These are phyloP conservation scores for Westerdykella ornata DNA, from an alignment of 2,329 filamentous ascomycete species.

Conservation along the genomic window DNA sequence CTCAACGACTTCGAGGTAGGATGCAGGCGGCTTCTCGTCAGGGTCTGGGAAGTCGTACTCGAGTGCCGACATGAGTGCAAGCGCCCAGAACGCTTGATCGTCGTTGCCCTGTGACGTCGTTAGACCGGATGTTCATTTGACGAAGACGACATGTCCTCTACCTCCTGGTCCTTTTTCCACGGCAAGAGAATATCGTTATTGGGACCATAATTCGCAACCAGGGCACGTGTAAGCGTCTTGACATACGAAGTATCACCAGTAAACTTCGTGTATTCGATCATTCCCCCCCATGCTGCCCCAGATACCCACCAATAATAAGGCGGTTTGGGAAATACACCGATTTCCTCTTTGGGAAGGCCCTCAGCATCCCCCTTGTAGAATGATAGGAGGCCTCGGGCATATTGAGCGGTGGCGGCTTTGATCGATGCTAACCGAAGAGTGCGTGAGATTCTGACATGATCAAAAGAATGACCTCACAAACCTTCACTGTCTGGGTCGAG, in stretches of 20 bases:
- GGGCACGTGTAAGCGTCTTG: conserved; percentile 37
- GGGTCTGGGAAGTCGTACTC: conserved; percentile 61
- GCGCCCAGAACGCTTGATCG: conserved; percentile 68
- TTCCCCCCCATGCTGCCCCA: conserved; percentile 35
- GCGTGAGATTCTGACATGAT: conserved; percentile 1
- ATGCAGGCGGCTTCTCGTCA: conserved; percentile 35
- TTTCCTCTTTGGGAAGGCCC: conserved; percentile 15
- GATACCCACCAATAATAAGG: conserved; percentile 45
- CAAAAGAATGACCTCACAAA: background rate
- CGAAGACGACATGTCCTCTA: conserved; percentile 4
- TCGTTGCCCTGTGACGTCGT: conserved; percentile 55
- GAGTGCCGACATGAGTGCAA: conserved; percentile 60
- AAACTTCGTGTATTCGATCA: conserved; percentile 44
- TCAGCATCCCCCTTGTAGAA: conserved; percentile 30
- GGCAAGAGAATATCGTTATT: conserved; percentile 43
- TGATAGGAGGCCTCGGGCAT: conserved; percentile 32
- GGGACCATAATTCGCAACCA: conserved; percentile 39
- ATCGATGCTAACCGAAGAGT: conserved; percentile 23
- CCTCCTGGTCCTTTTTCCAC: conserved; percentile 30
- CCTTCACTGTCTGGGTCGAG: conserved; percentile 29
- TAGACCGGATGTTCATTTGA: background rate
- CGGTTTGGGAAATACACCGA: conserved; percentile 40
- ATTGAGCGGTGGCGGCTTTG: conserved; percentile 21
- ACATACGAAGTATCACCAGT: conserved; percentile 42
- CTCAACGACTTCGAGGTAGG: conserved; percentile 59